Conservation (phyloP, 2,329 filamentous ascomycete species). For the Cladophialophora exuberans region DNA sequence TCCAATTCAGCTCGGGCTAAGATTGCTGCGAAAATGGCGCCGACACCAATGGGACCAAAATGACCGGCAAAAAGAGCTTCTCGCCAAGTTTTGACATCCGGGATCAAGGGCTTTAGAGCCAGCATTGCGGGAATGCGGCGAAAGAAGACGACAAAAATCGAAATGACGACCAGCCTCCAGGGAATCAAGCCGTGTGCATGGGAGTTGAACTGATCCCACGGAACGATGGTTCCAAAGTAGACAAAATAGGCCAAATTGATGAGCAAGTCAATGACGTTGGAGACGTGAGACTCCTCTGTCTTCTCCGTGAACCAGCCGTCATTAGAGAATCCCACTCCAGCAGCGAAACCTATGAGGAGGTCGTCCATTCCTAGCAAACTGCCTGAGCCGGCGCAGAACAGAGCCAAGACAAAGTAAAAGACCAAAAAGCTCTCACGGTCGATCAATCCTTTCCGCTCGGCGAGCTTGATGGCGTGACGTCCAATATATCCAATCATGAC, state of each 20-base stretch:
- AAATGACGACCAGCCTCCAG: conserved; percentile 91
- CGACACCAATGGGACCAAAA: conserved; percentile 96
- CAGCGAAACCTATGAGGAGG: conserved; percentile 89
- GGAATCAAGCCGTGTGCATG: conserved; percentile 72
- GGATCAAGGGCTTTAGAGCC: conserved; percentile 85
- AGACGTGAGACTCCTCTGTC: conserved; percentile 97
- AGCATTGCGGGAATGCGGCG: conserved; percentile 95
- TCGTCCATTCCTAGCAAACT: conserved; percentile 92
- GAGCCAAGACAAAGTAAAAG: conserved; percentile 95
- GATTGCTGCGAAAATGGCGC: conserved; percentile 93
- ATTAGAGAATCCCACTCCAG: conserved; percentile 98
- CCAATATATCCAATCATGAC: conserved; percentile 87
- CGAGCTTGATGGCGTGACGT: conserved; percentile 84
- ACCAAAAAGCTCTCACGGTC: conserved; percentile 97
- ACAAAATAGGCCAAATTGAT: conserved; percentile 98
- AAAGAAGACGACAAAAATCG: conserved; percentile 93
- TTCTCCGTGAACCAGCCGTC: conserved; percentile 99
- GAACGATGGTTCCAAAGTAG: conserved; percentile 95
- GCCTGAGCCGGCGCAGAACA: conserved; percentile 94
- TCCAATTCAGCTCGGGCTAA: conserved; percentile 91
- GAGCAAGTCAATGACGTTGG: conserved; percentile 96
- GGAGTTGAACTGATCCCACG: conserved; percentile 89
- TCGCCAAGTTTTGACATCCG: conserved; percentile 97
- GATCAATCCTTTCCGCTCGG: conserved; percentile 82
- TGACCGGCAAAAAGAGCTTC: conserved; percentile 96